phyloP scores from a whole-genome alignment of 371 early-diverging fungal species.

The Vairimorpha ceranae region DNA sequence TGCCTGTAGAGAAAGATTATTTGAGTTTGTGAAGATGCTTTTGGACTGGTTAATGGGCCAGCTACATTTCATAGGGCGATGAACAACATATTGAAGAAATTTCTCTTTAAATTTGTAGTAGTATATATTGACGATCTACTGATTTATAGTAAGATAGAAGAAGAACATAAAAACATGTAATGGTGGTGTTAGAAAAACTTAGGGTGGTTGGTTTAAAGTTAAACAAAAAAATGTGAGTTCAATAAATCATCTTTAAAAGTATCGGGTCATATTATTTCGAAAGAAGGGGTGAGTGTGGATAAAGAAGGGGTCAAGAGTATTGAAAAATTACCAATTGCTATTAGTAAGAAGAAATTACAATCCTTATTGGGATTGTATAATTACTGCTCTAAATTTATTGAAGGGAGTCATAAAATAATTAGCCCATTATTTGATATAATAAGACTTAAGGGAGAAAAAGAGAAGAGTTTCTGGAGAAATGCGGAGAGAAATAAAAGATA shows the following conservation, averaged over 20 bases:
- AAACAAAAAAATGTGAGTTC: conserved; percentile 21
- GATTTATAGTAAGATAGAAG: conserved; percentile 11
- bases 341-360: conserved; percentile 18
- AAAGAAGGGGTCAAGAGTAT: conserved; percentile 10
- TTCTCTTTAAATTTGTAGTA: not conserved
- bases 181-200: not conserved
- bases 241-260: conserved; percentile 22
- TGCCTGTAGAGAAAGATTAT: conserved; percentile 46
- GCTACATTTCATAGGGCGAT: conserved; percentile 50
- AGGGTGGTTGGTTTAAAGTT: not conserved
- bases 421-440: not conserved
- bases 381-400: conserved; percentile 36
- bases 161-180: conserved; percentile 16
- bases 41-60: conserved; percentile 23
- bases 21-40: conserved; percentile 56
- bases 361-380: conserved; percentile 25
- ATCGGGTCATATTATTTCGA: conserved; percentile 12
- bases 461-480: not conserved
- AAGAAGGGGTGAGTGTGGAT: not conserved
- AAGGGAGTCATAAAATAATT: not conserved
- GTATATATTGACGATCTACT: conserved; percentile 34
- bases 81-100: conserved; percentile 22
- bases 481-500: not conserved
- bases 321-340: not conserved
- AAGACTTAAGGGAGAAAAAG: not conserved